phyloP scores from a whole-genome alignment of 139 green algal genomes.

The Chlorella sp. region DNA sequence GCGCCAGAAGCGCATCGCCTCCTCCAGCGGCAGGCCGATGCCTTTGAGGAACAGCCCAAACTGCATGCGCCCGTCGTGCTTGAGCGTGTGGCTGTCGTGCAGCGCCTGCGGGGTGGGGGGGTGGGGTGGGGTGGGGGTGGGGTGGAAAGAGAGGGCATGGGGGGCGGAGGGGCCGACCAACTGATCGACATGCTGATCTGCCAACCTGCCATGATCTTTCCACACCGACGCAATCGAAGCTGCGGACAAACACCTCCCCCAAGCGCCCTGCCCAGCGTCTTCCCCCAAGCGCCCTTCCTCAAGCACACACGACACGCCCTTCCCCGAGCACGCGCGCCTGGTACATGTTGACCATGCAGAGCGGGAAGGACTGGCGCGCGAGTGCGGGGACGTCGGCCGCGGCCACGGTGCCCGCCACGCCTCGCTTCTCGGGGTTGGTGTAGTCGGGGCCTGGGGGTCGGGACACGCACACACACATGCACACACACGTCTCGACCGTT shows the following conservation, averaged over 20 bases:
- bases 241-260: not conserved
- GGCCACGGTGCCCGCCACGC: slow-evolving; percentile 30
- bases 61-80: slow-evolving; percentile 90
- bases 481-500: not conserved
- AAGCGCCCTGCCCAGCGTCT: not conserved
- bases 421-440: slow-evolving; percentile 32
- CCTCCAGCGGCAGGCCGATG: slow-evolving; percentile 89
- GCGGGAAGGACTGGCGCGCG: slow-evolving; percentile 74
- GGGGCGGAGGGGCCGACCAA: no score
- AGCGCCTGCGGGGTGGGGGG: slow-evolving; percentile 58
- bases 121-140: no score
- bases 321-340: no score
- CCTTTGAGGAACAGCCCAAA: slow-evolving; percentile 97
- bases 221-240: no score
- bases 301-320: no score
- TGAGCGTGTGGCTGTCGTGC: slow-evolving; percentile 80
- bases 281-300: no score
- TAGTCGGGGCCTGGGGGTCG: slow-evolving; percentile 73
- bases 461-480: no score
- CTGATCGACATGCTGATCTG: no score
- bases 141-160: no score
- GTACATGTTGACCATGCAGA: slow-evolving; percentile 79
- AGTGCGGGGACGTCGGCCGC: slow-evolving; percentile 54
- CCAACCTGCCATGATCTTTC: no score
- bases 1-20: slow-evolving; percentile 94